These are phyloP conservation scores for Olyra latifolia DNA, from an alignment of 176 grass and related monocot genomes.

Conservation along the genomic window DNA sequence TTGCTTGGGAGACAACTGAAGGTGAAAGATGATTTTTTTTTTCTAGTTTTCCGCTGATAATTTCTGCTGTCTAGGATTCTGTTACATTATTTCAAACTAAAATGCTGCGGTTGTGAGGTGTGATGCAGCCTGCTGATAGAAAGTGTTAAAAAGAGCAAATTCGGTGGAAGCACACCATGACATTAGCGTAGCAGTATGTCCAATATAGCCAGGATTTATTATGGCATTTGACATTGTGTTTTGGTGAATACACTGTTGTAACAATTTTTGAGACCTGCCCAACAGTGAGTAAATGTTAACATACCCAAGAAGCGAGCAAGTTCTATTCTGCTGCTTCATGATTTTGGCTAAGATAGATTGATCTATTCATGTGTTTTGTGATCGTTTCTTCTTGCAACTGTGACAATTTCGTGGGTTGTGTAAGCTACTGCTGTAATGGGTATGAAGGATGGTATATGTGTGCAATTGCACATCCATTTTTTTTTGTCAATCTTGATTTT, in stretches of 20 bases:
- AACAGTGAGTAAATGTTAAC: too few relatives aligned
- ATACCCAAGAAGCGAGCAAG: too few relatives aligned
- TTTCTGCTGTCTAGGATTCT: not conserved
- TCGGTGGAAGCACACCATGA: not conserved
- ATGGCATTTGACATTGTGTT: not conserved
- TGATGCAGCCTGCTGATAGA: not conserved
- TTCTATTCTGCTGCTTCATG: not conserved
- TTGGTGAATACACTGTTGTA: not conserved
- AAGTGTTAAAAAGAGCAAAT: not conserved
- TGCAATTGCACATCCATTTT: not conserved
- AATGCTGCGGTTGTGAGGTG: not conserved
- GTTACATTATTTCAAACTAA: not conserved
- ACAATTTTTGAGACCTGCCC: not conserved
- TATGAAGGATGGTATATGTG: not conserved
- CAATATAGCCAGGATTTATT: not conserved
- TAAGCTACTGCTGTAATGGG: not conserved
- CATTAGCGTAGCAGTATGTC: not conserved
- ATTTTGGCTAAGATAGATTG: not conserved
- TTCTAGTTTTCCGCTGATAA: not conserved
- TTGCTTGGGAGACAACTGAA: conserved; percentile 80
- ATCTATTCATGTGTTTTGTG: not conserved
- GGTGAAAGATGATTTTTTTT: conserved; percentile 22
- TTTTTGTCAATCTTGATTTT: not conserved
- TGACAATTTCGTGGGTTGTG: not conserved
- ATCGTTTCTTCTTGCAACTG: not conserved